Evolutionary conservation across 768 basidiomycete species (phyloP).

Genomic region (Agaricus subrufescens): DNA sequence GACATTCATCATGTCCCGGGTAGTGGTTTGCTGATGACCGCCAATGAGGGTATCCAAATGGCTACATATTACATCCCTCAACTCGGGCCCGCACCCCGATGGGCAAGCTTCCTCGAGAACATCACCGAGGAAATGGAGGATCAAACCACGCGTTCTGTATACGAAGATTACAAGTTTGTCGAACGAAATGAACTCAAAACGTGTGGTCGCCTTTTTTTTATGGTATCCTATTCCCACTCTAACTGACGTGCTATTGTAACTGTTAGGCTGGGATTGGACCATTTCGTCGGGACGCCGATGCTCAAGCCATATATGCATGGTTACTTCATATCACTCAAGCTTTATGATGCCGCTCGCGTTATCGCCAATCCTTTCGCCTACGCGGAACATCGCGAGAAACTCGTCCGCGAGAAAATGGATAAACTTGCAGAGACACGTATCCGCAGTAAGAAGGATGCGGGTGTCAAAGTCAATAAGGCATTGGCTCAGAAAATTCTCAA

Average conservation of each 20-base stretch:
- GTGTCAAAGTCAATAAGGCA: constrained; percentile 70
- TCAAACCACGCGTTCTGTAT: constrained; percentile 69
- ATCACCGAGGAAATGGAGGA: constrained; percentile 99
- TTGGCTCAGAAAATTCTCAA: constrained; percentile 80
- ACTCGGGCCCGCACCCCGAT: constrained; percentile 92
- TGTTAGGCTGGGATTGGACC: constrained; percentile 83
- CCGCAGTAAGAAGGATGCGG: constrained; percentile 68
- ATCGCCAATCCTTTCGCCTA: constrained; percentile 97
- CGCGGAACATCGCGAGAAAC: constrained; percentile 86
- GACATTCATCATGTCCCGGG: constrained; percentile 86
- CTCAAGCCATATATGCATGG: constrained; percentile 99
- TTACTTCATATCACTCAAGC: constrained; percentile 93
- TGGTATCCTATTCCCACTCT: constrained; percentile 7
- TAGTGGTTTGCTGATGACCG: constrained; percentile 85
- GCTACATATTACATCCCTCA: constrained; percentile 93
- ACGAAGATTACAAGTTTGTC: constrained; percentile 98
- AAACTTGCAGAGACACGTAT: constrained; percentile 93
- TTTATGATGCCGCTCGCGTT: constrained; percentile 93
- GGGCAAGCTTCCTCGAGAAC: constrained; percentile 97
- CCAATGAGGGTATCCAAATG: constrained; percentile 97
- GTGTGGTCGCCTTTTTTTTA: constrained; percentile 40
- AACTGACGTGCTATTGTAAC: constrained; percentile 6
- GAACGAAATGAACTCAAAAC: constrained; percentile 80
- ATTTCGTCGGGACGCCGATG: constrained; percentile 89
- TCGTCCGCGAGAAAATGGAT: constrained; percentile 86